A percentile compares a stretch with the other conserved stretches of the same genome.
phyloP scores from a whole-genome alignment of 495 filamentous ascomycete species.

The Daldinia decipiens region DNA sequence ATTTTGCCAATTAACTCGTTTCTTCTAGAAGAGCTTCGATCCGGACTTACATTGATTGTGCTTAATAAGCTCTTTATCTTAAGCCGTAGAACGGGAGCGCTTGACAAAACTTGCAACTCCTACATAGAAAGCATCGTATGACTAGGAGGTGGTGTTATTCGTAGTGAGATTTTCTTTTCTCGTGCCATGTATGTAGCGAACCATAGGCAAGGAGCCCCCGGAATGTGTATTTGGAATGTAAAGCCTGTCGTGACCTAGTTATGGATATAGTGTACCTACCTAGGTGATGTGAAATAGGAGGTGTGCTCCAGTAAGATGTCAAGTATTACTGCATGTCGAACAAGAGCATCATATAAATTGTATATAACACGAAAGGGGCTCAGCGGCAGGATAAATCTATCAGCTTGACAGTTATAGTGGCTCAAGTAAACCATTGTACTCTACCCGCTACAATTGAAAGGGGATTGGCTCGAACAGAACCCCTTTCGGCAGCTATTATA shows the following conservation, averaged over 20 bases:
- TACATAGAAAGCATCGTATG: not conserved
- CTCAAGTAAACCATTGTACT: too few relatives aligned
- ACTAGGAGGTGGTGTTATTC: not conserved
- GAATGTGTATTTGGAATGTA: not conserved
- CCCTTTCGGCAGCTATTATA: too few relatives aligned
- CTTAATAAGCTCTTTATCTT: not conserved
- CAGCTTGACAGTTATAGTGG: too few relatives aligned
- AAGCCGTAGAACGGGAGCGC: not conserved
- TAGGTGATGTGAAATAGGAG: too few relatives aligned
- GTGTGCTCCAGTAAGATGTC: too few relatives aligned
- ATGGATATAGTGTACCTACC: too few relatives aligned
- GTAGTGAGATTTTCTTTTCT: not conserved
- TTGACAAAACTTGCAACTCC: not conserved
- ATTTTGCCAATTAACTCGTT: not conserved
- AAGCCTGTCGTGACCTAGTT: not conserved
- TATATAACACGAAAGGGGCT: not conserved
- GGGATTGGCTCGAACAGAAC: too few relatives aligned
- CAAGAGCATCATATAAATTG: not conserved
- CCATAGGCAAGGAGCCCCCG: not conserved
- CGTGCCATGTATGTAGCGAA: not conserved
- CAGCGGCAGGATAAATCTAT: too few relatives aligned
- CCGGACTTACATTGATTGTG: not conserved
- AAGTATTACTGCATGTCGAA: too few relatives aligned
- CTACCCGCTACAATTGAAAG: too few relatives aligned
- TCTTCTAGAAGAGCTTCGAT: constrained; percentile 1